phyloP scores from a whole-genome alignment of 179 eudicot genomes.

The Actinidia chinensis region DNA sequence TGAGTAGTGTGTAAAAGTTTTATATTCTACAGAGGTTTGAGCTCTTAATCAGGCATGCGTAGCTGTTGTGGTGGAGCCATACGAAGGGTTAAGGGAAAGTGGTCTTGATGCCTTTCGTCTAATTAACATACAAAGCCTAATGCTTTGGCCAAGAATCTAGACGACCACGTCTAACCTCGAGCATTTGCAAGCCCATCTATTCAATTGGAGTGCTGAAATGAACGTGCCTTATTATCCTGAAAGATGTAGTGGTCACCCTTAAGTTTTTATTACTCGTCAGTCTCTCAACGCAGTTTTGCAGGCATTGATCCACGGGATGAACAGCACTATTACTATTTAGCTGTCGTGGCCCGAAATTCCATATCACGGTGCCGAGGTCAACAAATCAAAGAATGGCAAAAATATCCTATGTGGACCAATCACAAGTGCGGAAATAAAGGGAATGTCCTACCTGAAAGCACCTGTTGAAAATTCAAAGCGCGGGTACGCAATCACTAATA shows the following conservation, averaged over 20 bases:
- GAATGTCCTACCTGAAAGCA: no score
- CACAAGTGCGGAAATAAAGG: no score
- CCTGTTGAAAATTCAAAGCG: no score
- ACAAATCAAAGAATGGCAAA: no score
- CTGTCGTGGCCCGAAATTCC: no score
- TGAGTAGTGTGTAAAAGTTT: no score
- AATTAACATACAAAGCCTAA: slow-evolving; percentile 94
- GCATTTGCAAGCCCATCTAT: slow-evolving; percentile 90
- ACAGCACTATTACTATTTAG: no score
- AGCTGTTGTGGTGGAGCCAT: slow-evolving; percentile 98
- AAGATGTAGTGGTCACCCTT: background rate
- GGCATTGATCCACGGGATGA: slow-evolving; percentile 94
- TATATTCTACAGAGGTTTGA: slow-evolving; percentile 76
- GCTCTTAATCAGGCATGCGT: slow-evolving; percentile 90
- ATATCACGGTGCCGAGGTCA: no score
- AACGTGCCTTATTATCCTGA: background rate
- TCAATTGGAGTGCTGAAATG: slow-evolving; percentile 46
- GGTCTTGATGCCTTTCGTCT: slow-evolving; percentile 91
- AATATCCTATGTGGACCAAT: no score
- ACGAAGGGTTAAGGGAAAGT: slow-evolving; percentile 98
- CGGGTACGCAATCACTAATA: no score
- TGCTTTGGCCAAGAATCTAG: slow-evolving; percentile 98
- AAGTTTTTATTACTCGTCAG: no score
- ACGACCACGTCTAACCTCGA: slow-evolving; percentile 94
- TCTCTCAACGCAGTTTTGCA: slow-evolving; percentile 30